Evolutionary conservation across 2,329 filamentous ascomycete genomes (phyloP).

Genomic region (Penicillium sp.): DNA sequence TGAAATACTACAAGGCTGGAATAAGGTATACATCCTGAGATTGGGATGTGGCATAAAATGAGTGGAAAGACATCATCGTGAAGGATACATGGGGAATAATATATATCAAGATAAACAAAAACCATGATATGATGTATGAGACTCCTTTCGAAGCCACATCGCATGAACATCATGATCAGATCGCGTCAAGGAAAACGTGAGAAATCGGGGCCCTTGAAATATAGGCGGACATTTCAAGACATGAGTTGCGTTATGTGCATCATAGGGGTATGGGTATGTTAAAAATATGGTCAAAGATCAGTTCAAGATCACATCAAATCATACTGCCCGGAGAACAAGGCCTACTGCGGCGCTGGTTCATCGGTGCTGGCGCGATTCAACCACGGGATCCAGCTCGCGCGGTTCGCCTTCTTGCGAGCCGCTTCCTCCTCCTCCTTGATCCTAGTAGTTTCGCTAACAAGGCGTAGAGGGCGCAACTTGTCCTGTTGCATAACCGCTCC

Average conservation of each 20-base stretch:
- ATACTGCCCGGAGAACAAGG: slow-evolving; percentile 8
- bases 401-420: slow-evolving; percentile 39
- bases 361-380: slow-evolving; percentile 33
- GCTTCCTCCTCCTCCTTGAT: slow-evolving; percentile 36
- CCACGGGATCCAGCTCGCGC: slow-evolving; percentile 42
- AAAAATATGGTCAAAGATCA: slow-evolving; percentile 15
- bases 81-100: slow-evolving; percentile 6
- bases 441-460: slow-evolving; percentile 52
- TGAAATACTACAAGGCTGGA: background rate
- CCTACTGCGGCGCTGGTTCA: slow-evolving; percentile 16
- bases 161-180: slow-evolving; percentile 9
- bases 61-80: slow-evolving; percentile 3
- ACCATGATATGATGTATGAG: background rate
- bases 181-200: slow-evolving; percentile 8
- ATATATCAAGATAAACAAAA: slow-evolving; percentile 5
- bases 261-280: slow-evolving; percentile 18
- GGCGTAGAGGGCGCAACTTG: slow-evolving; percentile 72
- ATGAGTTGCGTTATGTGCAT: slow-evolving; percentile 20
- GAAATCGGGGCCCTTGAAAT: slow-evolving; percentile 8
- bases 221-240: slow-evolving; percentile 12
- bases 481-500: slow-evolving; percentile 55
- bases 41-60: background rate
- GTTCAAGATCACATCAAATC: slow-evolving; percentile 18
- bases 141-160: slow-evolving; percentile 2
- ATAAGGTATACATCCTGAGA: background rate